Evolutionary conservation across 164 flowering plant species (phyloP), one percentile per base, ranked within the genome.

Genomic region (Tetracentron sinense): DNA sequence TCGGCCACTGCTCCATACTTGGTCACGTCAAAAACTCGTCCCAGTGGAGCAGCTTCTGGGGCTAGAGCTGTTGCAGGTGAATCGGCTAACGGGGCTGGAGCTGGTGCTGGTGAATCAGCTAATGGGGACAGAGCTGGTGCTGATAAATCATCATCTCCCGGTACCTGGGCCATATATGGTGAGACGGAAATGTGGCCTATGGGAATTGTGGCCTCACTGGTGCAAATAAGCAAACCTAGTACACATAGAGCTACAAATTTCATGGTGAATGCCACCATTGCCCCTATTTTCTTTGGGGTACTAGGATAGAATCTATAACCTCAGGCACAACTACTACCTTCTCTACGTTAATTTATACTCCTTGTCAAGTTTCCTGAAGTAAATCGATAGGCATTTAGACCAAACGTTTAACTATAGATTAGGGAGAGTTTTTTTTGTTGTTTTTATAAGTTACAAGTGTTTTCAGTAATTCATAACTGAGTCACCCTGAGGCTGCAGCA

Each of bases 1-100:
- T 74, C 72, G 2, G 47, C 64, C 20, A 62, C 65, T 20, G 78
- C 81, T 49, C 81, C 78, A 50, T 65, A 60, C n/a, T 56, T 58
- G 8, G 74, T 74, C 47, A 77, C 76, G 54, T 77, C 77, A 27
- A 77, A 77, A 6, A 71, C 62, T n/a, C 31, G 46, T 6, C 26
- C 14, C 10, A 21, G 42, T 49, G 26, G 31, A 23, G 28, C 2
- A 6, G 15, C 47, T 19, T 2, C 7, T 0, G 52, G 54, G 4
- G 31, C 31, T 3, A 14, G 16, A 0, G 0, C 46, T 42, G 29
- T 4, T 33, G 2, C 15, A 27, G 69, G 69, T 29, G 44, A 42
- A 17, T 54, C 54, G 2, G 49, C 59, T 2, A 50, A 22, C 12
- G 44, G 47, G 15, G 12, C 6, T 16, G 66, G 47, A 48, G 27